A percentile compares a stretch with the other conserved stretches of the same genome.
These are phyloP conservation scores for Ophiostoma australiae DNA, from an alignment of 2,329 filamentous ascomycete genomes.

Conservation along the genomic window DNA sequence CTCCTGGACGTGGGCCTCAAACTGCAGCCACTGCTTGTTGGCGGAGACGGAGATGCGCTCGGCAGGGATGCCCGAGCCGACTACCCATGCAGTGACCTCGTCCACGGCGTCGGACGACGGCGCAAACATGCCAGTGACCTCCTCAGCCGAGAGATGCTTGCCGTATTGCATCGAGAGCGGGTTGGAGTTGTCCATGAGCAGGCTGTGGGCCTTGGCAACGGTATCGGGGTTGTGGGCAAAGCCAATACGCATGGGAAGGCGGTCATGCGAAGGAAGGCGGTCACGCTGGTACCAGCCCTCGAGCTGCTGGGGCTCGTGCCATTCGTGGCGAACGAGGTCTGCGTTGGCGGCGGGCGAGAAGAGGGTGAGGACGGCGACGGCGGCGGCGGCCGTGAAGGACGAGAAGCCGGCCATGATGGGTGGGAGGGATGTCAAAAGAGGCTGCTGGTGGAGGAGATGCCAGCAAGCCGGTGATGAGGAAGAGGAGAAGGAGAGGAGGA, in stretches of 20 bases:
- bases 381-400: not conserved
- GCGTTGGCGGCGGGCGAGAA: not conserved
- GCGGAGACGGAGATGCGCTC: constrained; percentile 27
- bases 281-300: constrained; percentile 17
- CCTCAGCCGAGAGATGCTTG: constrained; percentile 37
- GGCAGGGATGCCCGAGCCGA: constrained; percentile 32
- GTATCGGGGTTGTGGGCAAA: constrained; percentile 32
- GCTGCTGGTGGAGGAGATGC: not conserved
- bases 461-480: not conserved
- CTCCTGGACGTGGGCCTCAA: constrained; percentile 31
- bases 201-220: constrained; percentile 31
- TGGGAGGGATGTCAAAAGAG: not conserved
- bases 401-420: not conserved
- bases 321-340: constrained; percentile 19
- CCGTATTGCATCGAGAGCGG: constrained; percentile 34
- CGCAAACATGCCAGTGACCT: constrained; percentile 39
- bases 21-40: constrained; percentile 32
- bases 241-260: constrained; percentile 30
- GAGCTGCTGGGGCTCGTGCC: constrained; percentile 19
- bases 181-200: constrained; percentile 34
- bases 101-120: constrained; percentile 35
- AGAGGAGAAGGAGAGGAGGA: not conserved
- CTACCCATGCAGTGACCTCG: constrained; percentile 35
- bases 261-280: not conserved
- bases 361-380: not conserved